These are phyloP conservation scores for Sarocladium strictum DNA, from an alignment of 2,329 filamentous ascomycete species.

Conservation along the genomic window DNA sequence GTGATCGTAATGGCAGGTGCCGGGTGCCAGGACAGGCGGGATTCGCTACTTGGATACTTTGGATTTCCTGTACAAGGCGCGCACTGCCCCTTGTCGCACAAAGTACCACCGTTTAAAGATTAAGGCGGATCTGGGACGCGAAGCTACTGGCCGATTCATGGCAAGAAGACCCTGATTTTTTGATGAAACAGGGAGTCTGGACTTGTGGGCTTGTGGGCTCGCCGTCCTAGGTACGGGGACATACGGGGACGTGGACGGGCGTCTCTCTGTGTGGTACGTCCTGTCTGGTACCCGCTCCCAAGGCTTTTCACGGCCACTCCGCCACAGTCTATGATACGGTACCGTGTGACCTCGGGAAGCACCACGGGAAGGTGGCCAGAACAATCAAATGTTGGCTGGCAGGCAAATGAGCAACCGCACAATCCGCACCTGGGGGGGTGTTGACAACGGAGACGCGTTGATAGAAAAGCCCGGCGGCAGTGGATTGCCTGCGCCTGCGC, in stretches of 20 bases:
- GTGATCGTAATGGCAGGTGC: background rate
- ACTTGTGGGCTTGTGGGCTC: constrained; percentile 5
- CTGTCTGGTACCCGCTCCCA: no score
- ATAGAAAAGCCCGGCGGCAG: background rate
- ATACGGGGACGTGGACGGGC: background rate
- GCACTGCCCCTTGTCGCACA: background rate
- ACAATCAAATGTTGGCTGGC: background rate
- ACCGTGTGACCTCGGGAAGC: background rate
- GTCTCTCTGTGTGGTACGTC: no score
- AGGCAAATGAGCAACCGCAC: background rate
- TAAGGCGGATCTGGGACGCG: background rate
- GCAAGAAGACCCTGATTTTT: constrained; percentile 7
- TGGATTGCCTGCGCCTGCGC: background rate
- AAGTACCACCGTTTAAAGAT: background rate
- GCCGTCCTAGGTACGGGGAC: background rate
- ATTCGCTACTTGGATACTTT: background rate
- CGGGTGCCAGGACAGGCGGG: background rate
- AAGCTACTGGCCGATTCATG: background rate
- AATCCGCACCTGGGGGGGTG: background rate
- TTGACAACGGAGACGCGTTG: background rate
- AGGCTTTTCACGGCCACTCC: no score
- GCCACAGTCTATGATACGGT: no score
- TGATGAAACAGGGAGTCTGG: constrained; percentile 8
- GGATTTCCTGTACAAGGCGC: background rate
- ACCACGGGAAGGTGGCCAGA: background rate